phyloP scores from a whole-genome alignment of 163 green algal genomes.

The Scenedesmus sp. region DNA sequence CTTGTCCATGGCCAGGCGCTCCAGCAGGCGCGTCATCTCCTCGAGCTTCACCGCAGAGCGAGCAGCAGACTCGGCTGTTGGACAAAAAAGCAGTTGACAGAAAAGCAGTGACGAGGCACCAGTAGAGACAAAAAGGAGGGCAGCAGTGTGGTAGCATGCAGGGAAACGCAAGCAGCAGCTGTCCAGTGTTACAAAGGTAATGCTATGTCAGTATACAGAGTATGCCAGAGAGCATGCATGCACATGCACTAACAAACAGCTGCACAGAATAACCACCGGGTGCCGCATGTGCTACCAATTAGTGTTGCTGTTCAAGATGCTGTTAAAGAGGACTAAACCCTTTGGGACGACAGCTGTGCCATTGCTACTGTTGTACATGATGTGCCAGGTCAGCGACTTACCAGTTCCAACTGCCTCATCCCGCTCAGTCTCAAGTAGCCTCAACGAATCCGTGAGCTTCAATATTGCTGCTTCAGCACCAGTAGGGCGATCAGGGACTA shows the following conservation, averaged over 20 bases:
- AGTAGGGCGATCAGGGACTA: neutral
- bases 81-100: neutral
- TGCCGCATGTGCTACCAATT: neutral
- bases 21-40: slow-evolving; percentile 56
- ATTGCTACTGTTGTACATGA: neutral
- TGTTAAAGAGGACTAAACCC: no score
- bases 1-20: slow-evolving; percentile 57
- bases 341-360: neutral
- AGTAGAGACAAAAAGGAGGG: no score
- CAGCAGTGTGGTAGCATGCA: neutral
- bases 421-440: slow-evolving; percentile 55
- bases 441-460: slow-evolving; percentile 46
- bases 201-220: no score
- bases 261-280: no score
- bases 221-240: no score
- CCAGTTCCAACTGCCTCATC: slow-evolving; percentile 54
- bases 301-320: no score
- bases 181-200: neutral
- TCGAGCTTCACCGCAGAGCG: slow-evolving; percentile 55
- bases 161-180: neutral
- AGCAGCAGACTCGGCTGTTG: slow-evolving; percentile 55
- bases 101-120: neutral
- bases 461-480: neutral
- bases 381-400: neutral
- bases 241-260: neutral